Evolutionary conservation across 139 green algal species (phyloP).

Genomic region (Chlorella sp.): DNA sequence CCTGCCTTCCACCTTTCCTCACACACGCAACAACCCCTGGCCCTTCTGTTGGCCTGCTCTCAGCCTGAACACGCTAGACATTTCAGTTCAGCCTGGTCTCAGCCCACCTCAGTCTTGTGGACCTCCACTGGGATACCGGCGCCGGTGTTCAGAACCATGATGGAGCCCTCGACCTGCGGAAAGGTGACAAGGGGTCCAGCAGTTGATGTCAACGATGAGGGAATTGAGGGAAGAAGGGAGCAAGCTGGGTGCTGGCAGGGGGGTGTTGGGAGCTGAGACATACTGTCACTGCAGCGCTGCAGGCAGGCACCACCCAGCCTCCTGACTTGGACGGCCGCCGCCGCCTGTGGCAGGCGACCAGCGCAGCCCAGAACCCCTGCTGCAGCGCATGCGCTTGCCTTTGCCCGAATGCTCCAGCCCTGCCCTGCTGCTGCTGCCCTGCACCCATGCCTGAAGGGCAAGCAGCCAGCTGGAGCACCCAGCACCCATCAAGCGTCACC

Average conservation of each 20-base stretch:
- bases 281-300: too few species aligned
- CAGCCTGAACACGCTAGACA: too few species aligned
- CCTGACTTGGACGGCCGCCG: too few species aligned
- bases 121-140: slow-evolving; percentile 95
- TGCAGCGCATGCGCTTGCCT: too few species aligned
- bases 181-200: not conserved
- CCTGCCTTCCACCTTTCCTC: too few species aligned
- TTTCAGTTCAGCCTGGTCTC: too few species aligned
- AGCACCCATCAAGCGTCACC: not conserved
- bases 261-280: too few species aligned
- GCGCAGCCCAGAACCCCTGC: not conserved
- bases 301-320: too few species aligned
- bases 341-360: not conserved
- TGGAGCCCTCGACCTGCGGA: slow-evolving; percentile 74
- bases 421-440: too few species aligned
- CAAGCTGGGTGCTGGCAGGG: not conserved
- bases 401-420: too few species aligned
- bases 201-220: not conserved
- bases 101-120: slow-evolving; percentile 88
- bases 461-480: not conserved
- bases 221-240: too few species aligned
- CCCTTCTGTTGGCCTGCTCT: not conserved
- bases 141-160: slow-evolving; percentile 96
- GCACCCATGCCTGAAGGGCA: not conserved
- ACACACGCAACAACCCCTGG: too few species aligned